Evolutionary conservation across 2,329 filamentous ascomycete genomes (phyloP).

Genomic region (Capronia epimyces): DNA sequence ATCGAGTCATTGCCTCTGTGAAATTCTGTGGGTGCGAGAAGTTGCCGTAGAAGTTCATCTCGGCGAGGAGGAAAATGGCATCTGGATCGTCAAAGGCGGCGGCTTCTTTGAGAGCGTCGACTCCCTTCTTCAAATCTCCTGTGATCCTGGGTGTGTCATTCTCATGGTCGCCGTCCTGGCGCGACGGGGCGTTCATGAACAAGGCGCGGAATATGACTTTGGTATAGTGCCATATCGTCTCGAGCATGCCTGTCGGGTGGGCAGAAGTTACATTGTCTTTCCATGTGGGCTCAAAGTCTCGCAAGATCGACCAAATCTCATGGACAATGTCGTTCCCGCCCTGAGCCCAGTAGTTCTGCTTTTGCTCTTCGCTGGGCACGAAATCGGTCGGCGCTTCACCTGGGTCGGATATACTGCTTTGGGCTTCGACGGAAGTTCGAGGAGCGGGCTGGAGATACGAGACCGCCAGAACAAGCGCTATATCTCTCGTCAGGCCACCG

Average conservation of each 20-base stretch:
- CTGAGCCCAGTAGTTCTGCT: slow-evolving; percentile 19
- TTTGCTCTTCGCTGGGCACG: slow-evolving; percentile 15
- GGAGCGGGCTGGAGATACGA: not conserved
- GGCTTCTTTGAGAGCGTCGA: slow-evolving; percentile 55
- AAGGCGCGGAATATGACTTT: slow-evolving; percentile 58
- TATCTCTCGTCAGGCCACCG: not conserved
- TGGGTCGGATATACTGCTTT: not conserved
- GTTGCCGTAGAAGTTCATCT: slow-evolving; percentile 97
- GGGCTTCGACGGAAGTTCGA: slow-evolving; percentile 5
- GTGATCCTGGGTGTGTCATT: slow-evolving; percentile 36
- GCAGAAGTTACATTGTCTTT: slow-evolving; percentile 25
- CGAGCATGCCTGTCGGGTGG: slow-evolving; percentile 55
- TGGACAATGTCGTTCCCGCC: slow-evolving; percentile 27
- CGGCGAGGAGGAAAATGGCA: slow-evolving; percentile 80
- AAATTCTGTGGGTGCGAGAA: slow-evolving; percentile 82
- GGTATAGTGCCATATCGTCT: slow-evolving; percentile 55
- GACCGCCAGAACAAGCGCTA: slow-evolving; percentile 5
- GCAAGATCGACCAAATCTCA: slow-evolving; percentile 26
- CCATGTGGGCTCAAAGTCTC: slow-evolving; percentile 26
- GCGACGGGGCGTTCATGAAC: slow-evolving; percentile 58
- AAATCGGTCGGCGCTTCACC: slow-evolving; percentile 7
- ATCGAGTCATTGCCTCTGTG: slow-evolving; percentile 70
- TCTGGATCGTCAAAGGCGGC: slow-evolving; percentile 59
- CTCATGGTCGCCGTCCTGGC: slow-evolving; percentile 34
- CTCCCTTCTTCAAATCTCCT: slow-evolving; percentile 52